Conservation (phyloP, 1,284 basidiomycete species). For the Kwoniella shivajii region DNA sequence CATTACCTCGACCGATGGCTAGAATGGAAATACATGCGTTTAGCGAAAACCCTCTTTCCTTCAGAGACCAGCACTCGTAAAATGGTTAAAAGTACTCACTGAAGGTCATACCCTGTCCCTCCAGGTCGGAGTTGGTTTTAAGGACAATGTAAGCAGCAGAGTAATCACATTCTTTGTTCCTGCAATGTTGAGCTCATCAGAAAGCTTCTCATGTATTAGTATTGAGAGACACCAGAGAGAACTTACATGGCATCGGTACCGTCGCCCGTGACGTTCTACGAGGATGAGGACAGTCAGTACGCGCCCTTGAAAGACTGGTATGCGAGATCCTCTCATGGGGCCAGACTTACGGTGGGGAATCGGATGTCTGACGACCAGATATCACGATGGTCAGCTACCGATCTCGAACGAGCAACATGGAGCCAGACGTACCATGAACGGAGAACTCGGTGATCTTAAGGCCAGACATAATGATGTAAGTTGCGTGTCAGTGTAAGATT, state of each 20-base stretch:
- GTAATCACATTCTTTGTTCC: slow-evolving; percentile 94
- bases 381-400: background rate
- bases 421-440: slow-evolving; percentile 48
- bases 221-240: background rate
- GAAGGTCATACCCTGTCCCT: slow-evolving; percentile 92
- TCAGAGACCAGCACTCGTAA: too few species aligned
- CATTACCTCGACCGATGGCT: slow-evolving; percentile 90
- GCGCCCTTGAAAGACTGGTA: too few species aligned
- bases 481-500: background rate
- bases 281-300: slow-evolving; percentile 15
- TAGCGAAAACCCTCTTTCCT: background rate
- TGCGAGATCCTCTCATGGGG: too few species aligned
- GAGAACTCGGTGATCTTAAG: slow-evolving; percentile 49
- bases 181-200: slow-evolving; percentile 36
- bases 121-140: slow-evolving; percentile 65
- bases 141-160: slow-evolving; percentile 85
- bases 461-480: slow-evolving; percentile 26
- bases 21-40: background rate
- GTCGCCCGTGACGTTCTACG: slow-evolving; percentile 69
- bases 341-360: slow-evolving; percentile 71
- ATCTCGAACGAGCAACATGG: background rate
- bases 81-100: slow-evolving; percentile 50
- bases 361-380: slow-evolving; percentile 68
- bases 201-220: background rate
- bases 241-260: slow-evolving; percentile 81